Conservation (phyloP, 2,329 filamentous ascomycete species). For the Colletotrichum coccodes region DNA sequence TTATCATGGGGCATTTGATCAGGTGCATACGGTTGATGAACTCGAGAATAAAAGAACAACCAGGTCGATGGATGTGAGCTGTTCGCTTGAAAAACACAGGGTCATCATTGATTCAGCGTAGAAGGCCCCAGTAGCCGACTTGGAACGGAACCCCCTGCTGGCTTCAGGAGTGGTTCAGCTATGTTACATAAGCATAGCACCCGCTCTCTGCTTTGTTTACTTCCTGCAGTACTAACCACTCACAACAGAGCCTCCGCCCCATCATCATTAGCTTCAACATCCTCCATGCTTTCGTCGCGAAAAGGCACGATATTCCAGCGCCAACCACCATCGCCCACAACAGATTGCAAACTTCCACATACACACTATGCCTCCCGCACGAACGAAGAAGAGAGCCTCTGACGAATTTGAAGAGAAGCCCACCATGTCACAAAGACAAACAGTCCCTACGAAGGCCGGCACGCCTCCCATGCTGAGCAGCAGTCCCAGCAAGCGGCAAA, state of each 20-base stretch:
- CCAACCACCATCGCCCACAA: not conserved
- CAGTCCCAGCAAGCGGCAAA: conserved; percentile 72
- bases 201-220: conserved; percentile 38
- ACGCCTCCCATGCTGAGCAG: conserved; percentile 53
- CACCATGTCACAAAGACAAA: conserved; percentile 35
- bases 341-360: conserved; percentile 46
- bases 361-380: conserved; percentile 58
- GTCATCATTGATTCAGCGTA: not conserved
- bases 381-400: conserved; percentile 47
- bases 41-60: too few species aligned
- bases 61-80: not conserved
- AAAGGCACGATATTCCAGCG: not conserved
- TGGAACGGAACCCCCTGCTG: not conserved
- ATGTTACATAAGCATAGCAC: conserved; percentile 28
- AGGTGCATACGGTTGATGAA: too few species aligned
- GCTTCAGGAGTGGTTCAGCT: not conserved
- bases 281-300: conserved; percentile 22
- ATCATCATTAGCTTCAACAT: conserved; percentile 6
- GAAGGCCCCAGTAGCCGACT: not conserved
- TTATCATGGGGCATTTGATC: too few species aligned
- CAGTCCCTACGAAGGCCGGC: conserved; percentile 44
- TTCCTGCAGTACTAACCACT: conserved; percentile 35
- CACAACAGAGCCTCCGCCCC: conserved; percentile 18
- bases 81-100: not conserved
- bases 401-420: conserved; percentile 35